Evolutionary conservation across 2,329 filamentous ascomycete species (phyloP).

Genomic region (Rhynchosporium graminicola): DNA sequence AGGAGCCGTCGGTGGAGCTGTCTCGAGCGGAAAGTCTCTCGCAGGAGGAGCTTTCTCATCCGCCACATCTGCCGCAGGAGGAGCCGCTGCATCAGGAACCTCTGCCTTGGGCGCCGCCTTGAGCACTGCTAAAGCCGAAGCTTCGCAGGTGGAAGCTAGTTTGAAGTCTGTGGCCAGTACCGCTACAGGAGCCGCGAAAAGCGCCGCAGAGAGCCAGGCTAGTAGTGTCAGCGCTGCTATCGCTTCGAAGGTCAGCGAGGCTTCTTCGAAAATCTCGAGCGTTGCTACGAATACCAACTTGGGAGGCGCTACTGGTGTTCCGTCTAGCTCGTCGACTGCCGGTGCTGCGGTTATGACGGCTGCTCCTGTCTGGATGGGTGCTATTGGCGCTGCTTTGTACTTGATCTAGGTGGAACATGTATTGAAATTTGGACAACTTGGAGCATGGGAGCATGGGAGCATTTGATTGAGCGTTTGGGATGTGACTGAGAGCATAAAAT

Average conservation of each 20-base stretch:
- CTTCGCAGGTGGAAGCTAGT: slow-evolving; percentile 10
- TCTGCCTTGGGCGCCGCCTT: slow-evolving; percentile 9
- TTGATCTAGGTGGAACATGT: slow-evolving; percentile 17
- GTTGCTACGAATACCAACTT: background rate
- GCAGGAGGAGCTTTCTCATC: slow-evolving; percentile 16
- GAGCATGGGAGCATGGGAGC: background rate
- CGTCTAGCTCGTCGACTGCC: slow-evolving; percentile 5
- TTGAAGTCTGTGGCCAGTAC: slow-evolving; percentile 19
- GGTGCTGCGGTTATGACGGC: slow-evolving; percentile 23
- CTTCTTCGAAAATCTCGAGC: background rate
- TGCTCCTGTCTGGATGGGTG: slow-evolving; percentile 23
- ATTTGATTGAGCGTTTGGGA: background rate
- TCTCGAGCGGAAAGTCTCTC: background rate
- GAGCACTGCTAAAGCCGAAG: slow-evolving; percentile 15
- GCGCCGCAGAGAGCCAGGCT: slow-evolving; percentile 14
- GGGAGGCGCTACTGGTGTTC: background rate
- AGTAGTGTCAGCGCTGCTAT: slow-evolving; percentile 16
- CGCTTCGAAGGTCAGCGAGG: slow-evolving; percentile 3
- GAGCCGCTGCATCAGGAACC: slow-evolving; percentile 13
- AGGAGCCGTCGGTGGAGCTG: background rate
- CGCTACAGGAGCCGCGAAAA: slow-evolving; percentile 22
- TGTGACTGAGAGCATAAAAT: background rate
- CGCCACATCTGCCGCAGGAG: slow-evolving; percentile 10
- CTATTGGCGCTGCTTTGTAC: slow-evolving; percentile 26
- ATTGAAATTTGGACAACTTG: background rate